Percentiles rank a stretch among this genome's conserved stretches.
phyloP scores from a whole-genome alignment of 2,329 filamentous ascomycete genomes.

The Metarhizium robertsii region DNA sequence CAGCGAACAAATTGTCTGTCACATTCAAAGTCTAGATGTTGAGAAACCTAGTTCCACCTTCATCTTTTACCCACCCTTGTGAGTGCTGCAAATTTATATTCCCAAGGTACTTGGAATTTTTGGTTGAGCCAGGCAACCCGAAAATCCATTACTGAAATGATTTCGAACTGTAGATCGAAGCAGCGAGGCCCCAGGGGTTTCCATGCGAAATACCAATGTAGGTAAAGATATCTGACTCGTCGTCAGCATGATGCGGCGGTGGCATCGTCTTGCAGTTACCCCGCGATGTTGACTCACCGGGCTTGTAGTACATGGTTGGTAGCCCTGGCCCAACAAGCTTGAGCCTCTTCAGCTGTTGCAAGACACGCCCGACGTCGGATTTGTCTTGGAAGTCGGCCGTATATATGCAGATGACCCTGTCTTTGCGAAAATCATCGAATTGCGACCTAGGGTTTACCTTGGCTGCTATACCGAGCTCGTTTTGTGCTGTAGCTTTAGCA shows the following conservation, averaged over 20 bases:
- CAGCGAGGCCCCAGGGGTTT: constrained; percentile 54
- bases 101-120: not conserved
- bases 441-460: constrained; percentile 56
- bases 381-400: constrained; percentile 64
- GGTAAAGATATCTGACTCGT: constrained; percentile 52
- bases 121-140: not conserved
- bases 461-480: constrained; percentile 60
- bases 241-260: constrained; percentile 3
- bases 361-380: constrained; percentile 59
- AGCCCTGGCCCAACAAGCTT: constrained; percentile 42
- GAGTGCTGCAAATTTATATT: not conserved
- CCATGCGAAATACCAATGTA: constrained; percentile 51
- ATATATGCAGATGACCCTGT: constrained; percentile 66
- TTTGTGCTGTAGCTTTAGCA: constrained; percentile 55
- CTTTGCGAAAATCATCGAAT: constrained; percentile 26
- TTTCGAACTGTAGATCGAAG: constrained; percentile 44
- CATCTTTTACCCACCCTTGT: not conserved
- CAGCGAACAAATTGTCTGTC: not conserved
- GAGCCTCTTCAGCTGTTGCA: constrained; percentile 51
- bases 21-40: not conserved
- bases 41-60: not conserved
- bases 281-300: constrained; percentile 36
- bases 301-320: constrained; percentile 67
- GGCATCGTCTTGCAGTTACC: not conserved
- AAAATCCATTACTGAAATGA: not conserved